Evolutionary conservation across 1,284 basidiomycete species (phyloP).

Genomic region (Cryptococcus sp.): DNA sequence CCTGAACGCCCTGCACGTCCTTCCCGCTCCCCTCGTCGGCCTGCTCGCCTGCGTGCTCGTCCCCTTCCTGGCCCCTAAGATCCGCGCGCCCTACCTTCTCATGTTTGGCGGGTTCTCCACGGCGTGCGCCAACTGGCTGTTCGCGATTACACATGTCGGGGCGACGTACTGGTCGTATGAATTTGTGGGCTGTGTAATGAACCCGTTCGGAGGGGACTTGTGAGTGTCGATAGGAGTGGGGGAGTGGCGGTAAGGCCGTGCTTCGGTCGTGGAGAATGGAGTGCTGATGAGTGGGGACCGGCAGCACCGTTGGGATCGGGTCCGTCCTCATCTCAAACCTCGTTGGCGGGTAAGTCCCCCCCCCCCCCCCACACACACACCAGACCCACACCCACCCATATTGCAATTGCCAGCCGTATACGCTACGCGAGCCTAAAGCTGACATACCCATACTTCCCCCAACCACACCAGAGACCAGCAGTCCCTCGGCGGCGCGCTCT

Average conservation of each 20-base stretch:
- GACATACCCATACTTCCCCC: neutral
- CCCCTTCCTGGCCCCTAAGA: slow-evolving; percentile 18
- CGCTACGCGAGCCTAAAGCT: neutral
- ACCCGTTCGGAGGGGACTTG: slow-evolving; percentile 37
- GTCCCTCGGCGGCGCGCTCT: slow-evolving; percentile 33
- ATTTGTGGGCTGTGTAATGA: slow-evolving; percentile 31
- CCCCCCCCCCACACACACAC: too few species aligned
- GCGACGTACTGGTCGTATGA: slow-evolving; percentile 36
- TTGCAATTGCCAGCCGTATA: too few species aligned
- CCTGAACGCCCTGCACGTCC: slow-evolving; percentile 24
- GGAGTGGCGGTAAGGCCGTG: too few species aligned
- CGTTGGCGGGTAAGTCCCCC: slow-evolving; percentile 25
- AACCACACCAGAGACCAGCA: slow-evolving; percentile 23
- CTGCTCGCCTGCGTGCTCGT: slow-evolving; percentile 29
- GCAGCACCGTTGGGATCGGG: slow-evolving; percentile 31
- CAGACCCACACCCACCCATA: too few species aligned
- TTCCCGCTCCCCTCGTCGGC: slow-evolving; percentile 34
- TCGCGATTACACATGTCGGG: slow-evolving; percentile 25
- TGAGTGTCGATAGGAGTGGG: slow-evolving; percentile 11
- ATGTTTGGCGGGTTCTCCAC: slow-evolving; percentile 25
- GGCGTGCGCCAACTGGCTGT: slow-evolving; percentile 27
- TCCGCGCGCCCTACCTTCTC: slow-evolving; percentile 29
- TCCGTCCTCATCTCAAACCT: slow-evolving; percentile 39
- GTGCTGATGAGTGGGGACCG: neutral
- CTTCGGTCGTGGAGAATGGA: too few species aligned